Percentiles rank a stretch among this genome's conserved stretches.
phyloP scores from a whole-genome alignment of 108 stramenopile genomes.

The Fragilariopsis cylindrus region DNA sequence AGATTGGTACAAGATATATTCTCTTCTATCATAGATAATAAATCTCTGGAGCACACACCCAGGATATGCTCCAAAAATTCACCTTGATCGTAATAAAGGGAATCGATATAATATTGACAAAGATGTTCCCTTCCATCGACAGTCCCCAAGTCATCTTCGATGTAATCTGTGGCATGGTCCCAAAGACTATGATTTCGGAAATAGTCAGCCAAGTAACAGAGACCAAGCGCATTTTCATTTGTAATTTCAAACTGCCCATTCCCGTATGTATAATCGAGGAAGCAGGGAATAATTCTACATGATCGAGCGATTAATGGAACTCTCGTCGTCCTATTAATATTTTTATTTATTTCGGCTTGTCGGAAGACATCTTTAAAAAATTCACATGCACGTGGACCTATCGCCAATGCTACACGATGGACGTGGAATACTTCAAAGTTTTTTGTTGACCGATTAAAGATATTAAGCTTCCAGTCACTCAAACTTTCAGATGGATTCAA shows the following conservation, averaged over 20 bases:
- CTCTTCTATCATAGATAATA: conserved; percentile 14
- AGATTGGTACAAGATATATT: background rate
- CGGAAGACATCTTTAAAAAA: conserved; percentile 46
- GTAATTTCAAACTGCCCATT: conserved; percentile 16
- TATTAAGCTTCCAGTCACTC: conserved; percentile 46
- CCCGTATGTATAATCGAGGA: conserved; percentile 28
- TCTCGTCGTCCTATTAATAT: conserved; percentile 8
- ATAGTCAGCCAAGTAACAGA: conserved; percentile 25
- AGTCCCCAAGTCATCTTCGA: conserved; percentile 20
- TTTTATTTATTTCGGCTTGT: conserved; percentile 6
- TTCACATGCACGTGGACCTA: conserved; percentile 56
- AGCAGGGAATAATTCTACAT: conserved; percentile 22
- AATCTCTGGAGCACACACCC: background rate
- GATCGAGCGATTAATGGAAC: conserved; percentile 29
- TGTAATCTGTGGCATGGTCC: conserved; percentile 15
- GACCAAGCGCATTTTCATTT: conserved; percentile 24
- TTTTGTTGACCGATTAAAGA: conserved; percentile 48
- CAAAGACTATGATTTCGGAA: conserved; percentile 16
- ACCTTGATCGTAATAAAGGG: conserved; percentile 30
- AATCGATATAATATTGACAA: conserved; percentile 19
- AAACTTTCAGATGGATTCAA: conserved; percentile 54
- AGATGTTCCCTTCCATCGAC: background rate
- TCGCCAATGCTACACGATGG: conserved; percentile 51
- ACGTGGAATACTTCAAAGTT: conserved; percentile 46
- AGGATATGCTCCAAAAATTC: conserved; percentile 27